Conservation (phyloP, 2,329 filamentous ascomycete genomes). For the Neophaeococcomyces aloes region DNA sequence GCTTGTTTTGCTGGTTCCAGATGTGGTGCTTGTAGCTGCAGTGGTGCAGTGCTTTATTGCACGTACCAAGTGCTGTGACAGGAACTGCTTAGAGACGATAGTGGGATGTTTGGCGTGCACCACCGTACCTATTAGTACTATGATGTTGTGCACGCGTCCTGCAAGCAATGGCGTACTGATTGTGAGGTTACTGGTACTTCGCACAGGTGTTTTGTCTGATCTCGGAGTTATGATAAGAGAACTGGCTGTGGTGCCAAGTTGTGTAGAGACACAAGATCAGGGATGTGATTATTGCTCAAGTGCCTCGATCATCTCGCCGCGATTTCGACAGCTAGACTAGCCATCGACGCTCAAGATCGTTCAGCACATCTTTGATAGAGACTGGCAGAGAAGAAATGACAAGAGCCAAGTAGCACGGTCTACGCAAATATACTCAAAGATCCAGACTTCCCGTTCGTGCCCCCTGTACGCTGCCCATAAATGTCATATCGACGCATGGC, state of each 20-base stretch:
- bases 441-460: too few species aligned
- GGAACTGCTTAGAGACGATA: not conserved
- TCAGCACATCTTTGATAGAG: not conserved
- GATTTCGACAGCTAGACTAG: conserved; percentile 1
- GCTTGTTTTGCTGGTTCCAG: too few species aligned
- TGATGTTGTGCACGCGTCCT: not conserved
- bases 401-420: not conserved
- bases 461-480: too few species aligned
- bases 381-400: not conserved
- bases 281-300: not conserved
- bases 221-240: not conserved
- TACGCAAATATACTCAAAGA: not conserved
- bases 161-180: not conserved
- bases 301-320: not conserved
- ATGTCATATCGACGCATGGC: too few species aligned
- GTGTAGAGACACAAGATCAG: not conserved
- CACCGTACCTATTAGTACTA: too few species aligned
- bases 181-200: not conserved
- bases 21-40: too few species aligned
- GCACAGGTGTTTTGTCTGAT: too few species aligned
- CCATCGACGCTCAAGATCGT: not conserved
- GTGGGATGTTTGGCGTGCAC: conserved; percentile 7
- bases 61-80: too few species aligned
- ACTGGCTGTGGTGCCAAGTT: too few species aligned
- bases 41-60: too few species aligned